These are phyloP conservation scores for Silene noctiflora DNA, from an alignment of 179 eudicot genomes.

Conservation along the genomic window DNA sequence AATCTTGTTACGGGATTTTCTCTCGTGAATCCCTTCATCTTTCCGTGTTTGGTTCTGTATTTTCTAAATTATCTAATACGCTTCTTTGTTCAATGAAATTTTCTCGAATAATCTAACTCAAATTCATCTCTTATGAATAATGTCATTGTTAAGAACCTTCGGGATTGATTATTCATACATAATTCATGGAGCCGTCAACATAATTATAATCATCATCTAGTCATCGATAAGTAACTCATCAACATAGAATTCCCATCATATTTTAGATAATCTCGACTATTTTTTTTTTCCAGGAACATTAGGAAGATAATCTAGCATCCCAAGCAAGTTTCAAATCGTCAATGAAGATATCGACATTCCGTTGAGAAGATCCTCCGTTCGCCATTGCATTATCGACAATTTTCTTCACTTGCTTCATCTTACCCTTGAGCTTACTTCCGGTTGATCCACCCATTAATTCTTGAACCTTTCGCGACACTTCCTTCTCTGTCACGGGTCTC, in stretches of 20 bases:
- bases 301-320: neutral
- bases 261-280: neutral
- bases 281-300: no score
- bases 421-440: constrained; percentile 28
- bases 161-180: no score
- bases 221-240: no score
- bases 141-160: no score
- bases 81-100: no score
- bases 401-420: constrained; percentile 33
- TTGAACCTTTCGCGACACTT: constrained; percentile 31
- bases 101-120: no score
- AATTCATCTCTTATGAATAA: no score
- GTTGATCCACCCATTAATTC: constrained; percentile 29
- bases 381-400: constrained; percentile 34
- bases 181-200: no score
- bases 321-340: constrained; percentile 10
- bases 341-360: constrained; percentile 25
- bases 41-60: no score
- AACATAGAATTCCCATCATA: neutral
- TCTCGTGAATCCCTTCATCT: neutral
- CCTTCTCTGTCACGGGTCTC: constrained; percentile 25
- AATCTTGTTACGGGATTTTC: no score
- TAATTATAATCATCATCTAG: no score
- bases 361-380: constrained; percentile 39
- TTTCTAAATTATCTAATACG: no score